phyloP scores from a whole-genome alignment of 805 yeast species.

The Saccharomycopsis amapae region DNA sequence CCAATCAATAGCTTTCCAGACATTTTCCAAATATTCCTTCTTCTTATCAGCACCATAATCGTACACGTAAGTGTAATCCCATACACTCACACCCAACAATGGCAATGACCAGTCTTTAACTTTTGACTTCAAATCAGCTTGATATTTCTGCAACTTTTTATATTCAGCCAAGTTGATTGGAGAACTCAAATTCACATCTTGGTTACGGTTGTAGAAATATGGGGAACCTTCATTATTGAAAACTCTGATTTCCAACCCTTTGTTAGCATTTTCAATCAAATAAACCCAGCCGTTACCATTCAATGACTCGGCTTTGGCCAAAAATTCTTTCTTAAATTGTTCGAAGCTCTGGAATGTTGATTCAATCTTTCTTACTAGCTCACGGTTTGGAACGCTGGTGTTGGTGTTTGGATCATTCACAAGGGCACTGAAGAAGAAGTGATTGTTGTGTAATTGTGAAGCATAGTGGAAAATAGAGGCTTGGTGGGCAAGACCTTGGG shows the following conservation, averaged over 20 bases:
- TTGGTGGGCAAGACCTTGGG: constrained; percentile 59
- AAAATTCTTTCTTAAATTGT: constrained; percentile 42
- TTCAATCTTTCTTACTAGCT: constrained; percentile 31
- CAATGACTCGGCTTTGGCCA: constrained; percentile 33
- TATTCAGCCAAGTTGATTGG: constrained; percentile 53
- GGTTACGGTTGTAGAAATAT: constrained; percentile 60
- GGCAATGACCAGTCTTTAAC: constrained; percentile 63
- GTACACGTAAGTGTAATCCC: constrained; percentile 83
- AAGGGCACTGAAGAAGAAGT: constrained; percentile 64
- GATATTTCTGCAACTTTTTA: constrained; percentile 31
- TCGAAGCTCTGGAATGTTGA: constrained; percentile 40
- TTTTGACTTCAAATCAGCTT: constrained; percentile 34
- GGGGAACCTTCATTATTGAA: constrained; percentile 77
- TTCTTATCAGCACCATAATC: constrained; percentile 73
- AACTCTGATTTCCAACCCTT: constrained; percentile 45
- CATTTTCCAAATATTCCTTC: constrained; percentile 60
- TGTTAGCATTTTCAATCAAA: constrained; percentile 58
- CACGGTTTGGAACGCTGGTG: constrained; percentile 31
- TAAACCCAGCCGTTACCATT: constrained; percentile 74
- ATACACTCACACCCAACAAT: constrained; percentile 67
- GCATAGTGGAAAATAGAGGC: constrained; percentile 80
- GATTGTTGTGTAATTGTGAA: constrained; percentile 88
- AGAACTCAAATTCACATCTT: constrained; percentile 68
- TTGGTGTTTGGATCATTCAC: constrained; percentile 23
- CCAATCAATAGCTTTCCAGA: constrained; percentile 84